A percentile compares a stretch with the other conserved stretches of the same genome.
Evolutionary conservation across 108 stramenopile species (phyloP).

Genomic region (Cyclotella cryptica): DNA sequence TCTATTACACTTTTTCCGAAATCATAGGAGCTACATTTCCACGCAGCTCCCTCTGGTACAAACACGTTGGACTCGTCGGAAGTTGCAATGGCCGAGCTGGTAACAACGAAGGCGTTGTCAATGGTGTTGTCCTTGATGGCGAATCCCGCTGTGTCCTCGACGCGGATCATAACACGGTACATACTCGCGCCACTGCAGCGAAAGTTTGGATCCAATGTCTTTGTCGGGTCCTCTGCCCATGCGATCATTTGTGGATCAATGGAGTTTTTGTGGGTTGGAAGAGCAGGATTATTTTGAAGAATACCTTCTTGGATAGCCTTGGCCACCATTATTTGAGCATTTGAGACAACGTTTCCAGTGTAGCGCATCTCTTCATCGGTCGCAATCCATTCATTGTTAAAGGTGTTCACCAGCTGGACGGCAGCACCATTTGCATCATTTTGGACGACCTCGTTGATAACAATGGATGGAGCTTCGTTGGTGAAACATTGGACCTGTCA

Average conservation of each 20-base stretch:
- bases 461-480: neutral
- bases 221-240: neutral
- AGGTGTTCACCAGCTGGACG: neutral
- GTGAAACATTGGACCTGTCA: neutral
- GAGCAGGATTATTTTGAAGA: neutral
- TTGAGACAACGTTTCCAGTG: neutral
- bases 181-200: neutral
- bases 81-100: no score
- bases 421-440: neutral
- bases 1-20: no score
- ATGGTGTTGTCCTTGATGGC: neutral
- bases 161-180: neutral
- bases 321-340: neutral
- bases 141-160: neutral
- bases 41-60: no score
- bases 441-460: neutral
- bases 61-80: no score
- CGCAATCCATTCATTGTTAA: neutral
- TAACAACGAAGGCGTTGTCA: neutral
- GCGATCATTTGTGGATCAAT: neutral
- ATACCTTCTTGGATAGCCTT: neutral
- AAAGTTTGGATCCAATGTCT: neutral
- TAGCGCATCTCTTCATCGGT: neutral
- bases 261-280: neutral
- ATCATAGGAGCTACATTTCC: no score